A percentile compares a stretch with the other conserved stretches of the same genome.
Conservation (phyloP, 2,329 filamentous ascomycete genomes). For the Westerdykella sp. region DNA sequence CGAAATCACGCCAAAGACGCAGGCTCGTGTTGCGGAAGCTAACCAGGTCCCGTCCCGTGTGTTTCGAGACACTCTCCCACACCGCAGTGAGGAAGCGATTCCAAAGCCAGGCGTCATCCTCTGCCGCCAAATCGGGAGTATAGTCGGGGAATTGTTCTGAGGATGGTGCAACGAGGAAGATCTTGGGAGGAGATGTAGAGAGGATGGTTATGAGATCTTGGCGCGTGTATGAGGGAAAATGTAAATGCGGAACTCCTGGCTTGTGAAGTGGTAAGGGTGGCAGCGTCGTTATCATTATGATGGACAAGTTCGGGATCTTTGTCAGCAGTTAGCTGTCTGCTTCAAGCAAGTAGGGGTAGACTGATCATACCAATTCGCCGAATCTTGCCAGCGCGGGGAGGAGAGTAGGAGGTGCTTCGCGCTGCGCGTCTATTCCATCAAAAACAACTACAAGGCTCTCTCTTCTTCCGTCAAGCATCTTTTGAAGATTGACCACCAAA, state of each 20-base stretch:
- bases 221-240: conserved; percentile 80
- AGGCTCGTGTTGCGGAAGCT: conserved; percentile 64
- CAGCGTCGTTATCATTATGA: conserved; percentile 69
- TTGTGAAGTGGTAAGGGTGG: conserved; percentile 65
- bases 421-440: conserved; percentile 79
- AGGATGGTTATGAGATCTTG: conserved; percentile 73
- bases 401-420: conserved; percentile 71
- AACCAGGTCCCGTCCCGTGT: conserved; percentile 72
- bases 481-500: conserved; percentile 65
- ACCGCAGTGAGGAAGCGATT: conserved; percentile 74
- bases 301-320: conserved; percentile 71
- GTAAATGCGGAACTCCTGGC: conserved; percentile 66
- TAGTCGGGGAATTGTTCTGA: conserved; percentile 42
- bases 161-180: conserved; percentile 37
- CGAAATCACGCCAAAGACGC: conserved; percentile 79
- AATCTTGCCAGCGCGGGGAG: conserved; percentile 75
- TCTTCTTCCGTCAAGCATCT: conserved; percentile 50
- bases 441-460: conserved; percentile 72
- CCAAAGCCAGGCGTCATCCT: conserved; percentile 67
- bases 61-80: conserved; percentile 78
- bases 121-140: conserved; percentile 41
- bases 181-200: conserved; percentile 43
- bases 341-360: background rate
- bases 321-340: conserved; percentile 1
- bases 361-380: conserved; percentile 63